Conservation (phyloP, 768 basidiomycete species). For the Tylopilus rubrobrunneus region DNA sequence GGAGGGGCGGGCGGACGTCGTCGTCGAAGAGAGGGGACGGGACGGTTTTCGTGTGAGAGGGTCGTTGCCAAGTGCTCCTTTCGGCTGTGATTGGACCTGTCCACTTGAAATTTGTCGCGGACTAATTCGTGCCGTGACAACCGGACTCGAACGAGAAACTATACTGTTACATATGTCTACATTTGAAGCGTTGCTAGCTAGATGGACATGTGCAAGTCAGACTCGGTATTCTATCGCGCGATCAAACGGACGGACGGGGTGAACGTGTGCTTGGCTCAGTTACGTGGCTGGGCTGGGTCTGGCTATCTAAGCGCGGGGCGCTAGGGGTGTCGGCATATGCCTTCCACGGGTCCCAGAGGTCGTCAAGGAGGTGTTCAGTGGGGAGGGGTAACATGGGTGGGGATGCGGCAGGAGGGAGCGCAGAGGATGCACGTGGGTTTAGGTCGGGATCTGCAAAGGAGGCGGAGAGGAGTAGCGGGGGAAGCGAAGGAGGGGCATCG, state of each 20-base stretch:
- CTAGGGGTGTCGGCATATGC: neutral
- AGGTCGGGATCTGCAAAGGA: constrained; percentile 29
- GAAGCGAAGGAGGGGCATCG: constrained; percentile 27
- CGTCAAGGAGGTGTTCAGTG: neutral
- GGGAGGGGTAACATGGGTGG: constrained; percentile 6
- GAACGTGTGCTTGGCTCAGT: neutral
- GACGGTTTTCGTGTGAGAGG: constrained; percentile 3
- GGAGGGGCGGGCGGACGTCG: neutral
- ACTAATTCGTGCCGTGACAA: constrained; percentile 17
- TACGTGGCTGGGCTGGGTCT: neutral
- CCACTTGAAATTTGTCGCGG: constrained; percentile 3
- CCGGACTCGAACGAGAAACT: constrained; percentile 5
- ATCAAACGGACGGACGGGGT: constrained; percentile 14
- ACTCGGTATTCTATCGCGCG: neutral
- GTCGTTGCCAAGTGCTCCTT: constrained; percentile 14
- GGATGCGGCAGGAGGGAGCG: constrained; percentile 16
- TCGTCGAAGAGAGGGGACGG: neutral
- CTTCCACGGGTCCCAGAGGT: constrained; percentile 26
- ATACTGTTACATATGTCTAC: neutral
- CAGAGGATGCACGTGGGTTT: neutral
- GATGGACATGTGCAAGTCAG: constrained; percentile 2
- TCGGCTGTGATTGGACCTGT: constrained; percentile 5
- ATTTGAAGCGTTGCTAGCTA: constrained; percentile 5
- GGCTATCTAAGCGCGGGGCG: constrained; percentile 4
- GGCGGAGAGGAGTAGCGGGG: constrained; percentile 42